Conservation (phyloP, 108 stramenopile species). For the Fragilariopsis cylindrus region DNA sequence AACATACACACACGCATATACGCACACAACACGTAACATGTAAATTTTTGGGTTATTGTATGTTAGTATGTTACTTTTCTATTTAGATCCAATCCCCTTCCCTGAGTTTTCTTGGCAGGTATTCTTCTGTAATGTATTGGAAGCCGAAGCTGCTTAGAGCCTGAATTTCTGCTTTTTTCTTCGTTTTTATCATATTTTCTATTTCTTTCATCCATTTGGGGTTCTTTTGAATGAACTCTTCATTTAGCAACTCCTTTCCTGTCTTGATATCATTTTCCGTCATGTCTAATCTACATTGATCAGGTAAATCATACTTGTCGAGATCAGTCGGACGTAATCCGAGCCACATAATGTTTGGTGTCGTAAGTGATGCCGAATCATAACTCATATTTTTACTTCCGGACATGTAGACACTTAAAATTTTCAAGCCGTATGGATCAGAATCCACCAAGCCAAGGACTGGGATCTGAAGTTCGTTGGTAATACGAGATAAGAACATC, state of each 20-base stretch:
- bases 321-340: slow-evolving; percentile 94
- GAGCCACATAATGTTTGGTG: slow-evolving; percentile 94
- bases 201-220: slow-evolving; percentile 95
- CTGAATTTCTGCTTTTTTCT: slow-evolving; percentile 98
- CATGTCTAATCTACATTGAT: slow-evolving; percentile 96
- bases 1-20: too few relatives aligned
- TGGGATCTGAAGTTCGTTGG: slow-evolving; percentile 89
- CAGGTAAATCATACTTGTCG: slow-evolving; percentile 71
- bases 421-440: slow-evolving; percentile 98
- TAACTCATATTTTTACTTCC: slow-evolving; percentile 96
- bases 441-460: slow-evolving; percentile 95
- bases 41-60: neutral
- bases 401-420: slow-evolving; percentile 93
- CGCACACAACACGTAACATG: too few relatives aligned
- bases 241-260: slow-evolving; percentile 92
- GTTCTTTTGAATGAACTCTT: slow-evolving; percentile 96
- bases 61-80: neutral
- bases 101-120: slow-evolving; percentile 90
- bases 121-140: slow-evolving; percentile 95
- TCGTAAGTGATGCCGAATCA: slow-evolving; percentile 93
- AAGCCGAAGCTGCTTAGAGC: slow-evolving; percentile 95
- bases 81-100: slow-evolving; percentile 94
- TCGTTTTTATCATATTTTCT: slow-evolving; percentile 93
- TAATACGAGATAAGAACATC: slow-evolving; percentile 84
- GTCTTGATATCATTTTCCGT: slow-evolving; percentile 97